phyloP scores from a whole-genome alignment of 805 yeast genomes.

The Zygotorulaspora chibaensis region DNA sequence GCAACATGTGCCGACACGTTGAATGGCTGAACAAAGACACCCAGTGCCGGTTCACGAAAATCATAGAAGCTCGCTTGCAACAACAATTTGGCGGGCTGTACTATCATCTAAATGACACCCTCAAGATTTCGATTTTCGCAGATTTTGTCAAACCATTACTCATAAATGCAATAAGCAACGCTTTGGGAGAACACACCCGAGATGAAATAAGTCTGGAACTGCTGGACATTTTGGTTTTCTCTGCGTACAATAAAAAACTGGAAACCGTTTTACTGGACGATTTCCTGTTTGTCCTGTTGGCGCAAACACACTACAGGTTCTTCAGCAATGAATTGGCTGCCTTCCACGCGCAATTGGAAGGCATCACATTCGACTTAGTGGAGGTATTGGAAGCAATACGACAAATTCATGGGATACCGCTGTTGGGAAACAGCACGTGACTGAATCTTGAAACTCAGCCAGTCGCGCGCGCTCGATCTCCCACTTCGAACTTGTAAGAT shows the following conservation, averaged over 20 bases:
- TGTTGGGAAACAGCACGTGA: conserved; percentile 1
- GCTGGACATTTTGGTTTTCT: conserved; percentile 16
- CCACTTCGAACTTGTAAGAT: too few species aligned
- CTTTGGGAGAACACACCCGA: conserved; percentile 9
- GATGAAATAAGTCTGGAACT: conserved; percentile 15
- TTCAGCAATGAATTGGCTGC: conserved; percentile 8
- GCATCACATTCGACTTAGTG: conserved; percentile 5
- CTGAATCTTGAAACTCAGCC: too few species aligned
- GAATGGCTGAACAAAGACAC: conserved; percentile 1
- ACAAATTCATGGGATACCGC: conserved; percentile 4
- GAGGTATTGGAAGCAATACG: conserved; percentile 11
- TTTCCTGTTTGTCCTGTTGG: conserved; percentile 8
- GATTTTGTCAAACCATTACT: conserved; percentile 17
- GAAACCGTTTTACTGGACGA: conserved; percentile 11
- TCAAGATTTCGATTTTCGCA: conserved; percentile 11
- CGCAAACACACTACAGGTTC: conserved; percentile 16
- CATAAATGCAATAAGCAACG: conserved; percentile 7
- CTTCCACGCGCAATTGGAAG: conserved; percentile 5
- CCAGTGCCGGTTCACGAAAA: conserved; percentile 1
- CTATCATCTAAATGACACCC: conserved; percentile 12
- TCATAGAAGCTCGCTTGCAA: conserved; percentile 7
- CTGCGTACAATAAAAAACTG: conserved; percentile 13
- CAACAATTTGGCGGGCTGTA: conserved; percentile 13
- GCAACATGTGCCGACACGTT: conserved; percentile 7
- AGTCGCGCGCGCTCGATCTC: not conserved